Conservation (phyloP, 495 filamentous ascomycete genomes). For the Hapsidospora chrysogenum region DNA sequence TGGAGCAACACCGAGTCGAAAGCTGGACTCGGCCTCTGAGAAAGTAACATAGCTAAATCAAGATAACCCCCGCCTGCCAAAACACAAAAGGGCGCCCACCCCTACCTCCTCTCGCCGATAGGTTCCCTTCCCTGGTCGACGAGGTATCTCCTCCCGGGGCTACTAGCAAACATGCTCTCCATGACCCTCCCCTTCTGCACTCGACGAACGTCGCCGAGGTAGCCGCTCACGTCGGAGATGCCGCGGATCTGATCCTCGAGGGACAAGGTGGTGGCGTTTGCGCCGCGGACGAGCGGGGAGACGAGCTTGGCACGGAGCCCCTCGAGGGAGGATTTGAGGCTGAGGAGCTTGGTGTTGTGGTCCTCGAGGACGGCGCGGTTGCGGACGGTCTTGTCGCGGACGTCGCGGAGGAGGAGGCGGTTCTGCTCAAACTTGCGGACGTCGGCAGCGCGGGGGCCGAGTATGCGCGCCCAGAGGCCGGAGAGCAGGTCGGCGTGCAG, state of each 20-base stretch:
- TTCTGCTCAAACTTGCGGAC: constrained; percentile 84
- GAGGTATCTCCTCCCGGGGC: constrained; percentile 1
- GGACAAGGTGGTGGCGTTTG: constrained; percentile 45
- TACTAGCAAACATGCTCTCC: constrained; percentile 57
- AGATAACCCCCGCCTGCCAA: no score
- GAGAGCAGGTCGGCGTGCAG: constrained; percentile 64
- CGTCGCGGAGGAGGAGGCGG: constrained; percentile 51
- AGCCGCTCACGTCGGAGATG: constrained; percentile 58
- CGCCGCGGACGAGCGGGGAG: constrained; percentile 58
- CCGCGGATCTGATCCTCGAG: constrained; percentile 76
- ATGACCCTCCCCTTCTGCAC: constrained; percentile 69
- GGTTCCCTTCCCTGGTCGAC: no score
- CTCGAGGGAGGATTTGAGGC: constrained; percentile 69
- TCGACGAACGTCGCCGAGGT: constrained; percentile 54
- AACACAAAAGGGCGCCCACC: no score
- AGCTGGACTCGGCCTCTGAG: no score
- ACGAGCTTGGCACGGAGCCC: constrained; percentile 59
- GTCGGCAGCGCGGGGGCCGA: constrained; percentile 51
- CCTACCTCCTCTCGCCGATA: no score
- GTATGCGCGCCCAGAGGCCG: constrained; percentile 69
- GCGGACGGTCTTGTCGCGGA: constrained; percentile 64
- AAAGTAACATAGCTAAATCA: no score
- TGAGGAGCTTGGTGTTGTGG: constrained; percentile 62
- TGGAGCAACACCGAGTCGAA: no score
- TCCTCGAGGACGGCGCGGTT: constrained; percentile 74